These are phyloP conservation scores for Pestalotiopsis sp. DNA, from an alignment of 2,329 filamentous ascomycete genomes.

Conservation along the genomic window DNA sequence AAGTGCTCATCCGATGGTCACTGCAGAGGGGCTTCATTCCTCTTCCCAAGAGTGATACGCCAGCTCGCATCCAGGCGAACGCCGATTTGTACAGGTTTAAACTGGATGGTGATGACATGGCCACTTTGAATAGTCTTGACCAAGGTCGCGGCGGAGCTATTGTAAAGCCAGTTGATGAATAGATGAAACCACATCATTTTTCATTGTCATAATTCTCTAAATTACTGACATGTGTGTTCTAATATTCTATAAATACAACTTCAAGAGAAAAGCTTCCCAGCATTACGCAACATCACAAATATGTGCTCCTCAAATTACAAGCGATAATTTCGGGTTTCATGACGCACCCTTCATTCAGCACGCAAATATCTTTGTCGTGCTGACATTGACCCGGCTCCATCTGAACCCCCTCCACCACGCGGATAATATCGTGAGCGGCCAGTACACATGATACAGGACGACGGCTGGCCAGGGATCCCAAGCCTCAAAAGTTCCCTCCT, in stretches of 20 bases:
- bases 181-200: not conserved
- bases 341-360: not conserved
- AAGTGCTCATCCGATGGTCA: slow-evolving; percentile 71
- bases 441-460: slow-evolving; percentile 60
- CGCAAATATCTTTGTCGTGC: slow-evolving; percentile 52
- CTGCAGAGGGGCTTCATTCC: slow-evolving; percentile 74
- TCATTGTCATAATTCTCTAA: no score
- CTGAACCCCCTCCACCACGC: slow-evolving; percentile 45
- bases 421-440: slow-evolving; percentile 52
- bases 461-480: slow-evolving; percentile 61
- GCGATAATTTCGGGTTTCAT: not conserved
- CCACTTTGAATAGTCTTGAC: slow-evolving; percentile 50
- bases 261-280: no score
- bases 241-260: no score
- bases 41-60: slow-evolving; percentile 67
- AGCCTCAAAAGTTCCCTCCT: slow-evolving; percentile 54
- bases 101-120: slow-evolving; percentile 60
- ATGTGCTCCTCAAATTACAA: not conserved
- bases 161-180: slow-evolving; percentile 29
- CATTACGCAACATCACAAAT: not conserved
- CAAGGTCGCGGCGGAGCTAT: slow-evolving; percentile 45
- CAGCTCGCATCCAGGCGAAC: slow-evolving; percentile 62
- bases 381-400: slow-evolving; percentile 71
- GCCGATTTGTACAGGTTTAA: slow-evolving; percentile 63
- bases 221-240: no score